phyloP scores from a whole-genome alignment of 192 early-diverging fungal species.

The Coemansia pectinata region DNA sequence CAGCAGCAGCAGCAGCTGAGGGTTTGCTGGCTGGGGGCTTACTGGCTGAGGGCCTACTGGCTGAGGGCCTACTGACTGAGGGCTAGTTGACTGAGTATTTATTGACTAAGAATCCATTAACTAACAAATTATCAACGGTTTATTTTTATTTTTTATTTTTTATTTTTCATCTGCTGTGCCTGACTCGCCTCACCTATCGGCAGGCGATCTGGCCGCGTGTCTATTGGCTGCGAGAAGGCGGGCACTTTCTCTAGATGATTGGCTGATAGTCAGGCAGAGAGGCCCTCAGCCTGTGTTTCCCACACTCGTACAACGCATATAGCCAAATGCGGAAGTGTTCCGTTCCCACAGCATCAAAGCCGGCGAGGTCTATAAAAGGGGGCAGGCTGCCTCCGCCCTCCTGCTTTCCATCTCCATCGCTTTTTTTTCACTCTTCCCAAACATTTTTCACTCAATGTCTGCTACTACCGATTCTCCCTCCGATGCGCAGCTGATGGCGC shows the following conservation, averaged over 20 bases:
- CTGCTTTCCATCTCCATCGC: not conserved
- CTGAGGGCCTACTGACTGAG: too few species aligned
- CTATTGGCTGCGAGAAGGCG: not conserved
- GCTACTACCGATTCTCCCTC: not conserved
- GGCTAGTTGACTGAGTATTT: too few species aligned
- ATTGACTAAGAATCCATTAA: too few species aligned
- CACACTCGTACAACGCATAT: not conserved
- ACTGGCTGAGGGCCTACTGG: too few species aligned
- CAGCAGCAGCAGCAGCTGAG: not conserved
- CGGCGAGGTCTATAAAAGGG: conserved; percentile 24
- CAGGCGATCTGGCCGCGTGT: conserved; percentile 1
- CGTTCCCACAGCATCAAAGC: not conserved
- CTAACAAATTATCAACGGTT: too few species aligned
- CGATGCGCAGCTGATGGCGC: conserved; percentile 45
- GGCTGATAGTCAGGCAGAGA: not conserved
- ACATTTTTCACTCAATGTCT: not conserved
- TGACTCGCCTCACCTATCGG: not conserved
- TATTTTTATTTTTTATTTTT: not conserved
- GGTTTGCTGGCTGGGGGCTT: too few species aligned
- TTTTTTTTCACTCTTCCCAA: not conserved
- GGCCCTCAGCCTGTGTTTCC: not conserved
- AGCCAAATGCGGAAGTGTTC: not conserved
- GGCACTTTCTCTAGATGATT: too few species aligned
- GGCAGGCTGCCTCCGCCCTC: not conserved
- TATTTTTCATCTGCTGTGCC: not conserved